Evolutionary conservation across 2,329 filamentous ascomycete species (phyloP), one percentile per base, ranked within the genome.

Genomic region (Cladosporium oxysporum): DNA sequence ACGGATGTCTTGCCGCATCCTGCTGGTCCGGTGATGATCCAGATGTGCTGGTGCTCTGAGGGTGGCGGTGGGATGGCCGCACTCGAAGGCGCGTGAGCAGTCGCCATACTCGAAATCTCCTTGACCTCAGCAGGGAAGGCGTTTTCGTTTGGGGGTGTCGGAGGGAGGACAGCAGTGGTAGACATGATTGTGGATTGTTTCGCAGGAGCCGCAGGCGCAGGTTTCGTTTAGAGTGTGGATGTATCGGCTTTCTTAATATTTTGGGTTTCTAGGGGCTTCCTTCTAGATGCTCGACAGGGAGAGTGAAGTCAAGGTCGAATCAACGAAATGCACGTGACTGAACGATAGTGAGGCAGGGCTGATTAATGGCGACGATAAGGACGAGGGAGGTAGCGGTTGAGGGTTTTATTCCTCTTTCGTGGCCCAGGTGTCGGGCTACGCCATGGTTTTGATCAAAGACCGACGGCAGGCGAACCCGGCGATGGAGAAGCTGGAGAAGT

Each of bases 1-100:
- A 84, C 79, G 8, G 82, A 84, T 66, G 80, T 84, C 77, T 85
- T 85, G 31, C 83, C 83, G 68, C 83, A 84, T 41, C 83, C 83
- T 61, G 83, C 83, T 23, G 83, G 83, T 6, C 83, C 83, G 23
- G 82, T 83, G 31, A 85, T 80, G 69, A 84, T 80, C 74, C 82
- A 81, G 65, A 84, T 82, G 74, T 83, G 81, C 69, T 81, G 79
- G 66, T 81, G 78, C 67, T 73, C 73, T 7, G 76, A 71, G 21
- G 66, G 53, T 29, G 41, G 55, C 29, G 53, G 44, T 31, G 41
- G 53, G 12, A 50, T 44, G 37, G 41, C 53, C 2, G 44, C 26
- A 37, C n/a, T 44, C 16, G 62, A 26, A 35, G 62, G 35, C 33
- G 62, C 52, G 37, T 58, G 37, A 35, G 52, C 44, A 14, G 63